Conservation (phyloP, 305 asterid genomes). For the Caryopteris hybrid region DNA sequence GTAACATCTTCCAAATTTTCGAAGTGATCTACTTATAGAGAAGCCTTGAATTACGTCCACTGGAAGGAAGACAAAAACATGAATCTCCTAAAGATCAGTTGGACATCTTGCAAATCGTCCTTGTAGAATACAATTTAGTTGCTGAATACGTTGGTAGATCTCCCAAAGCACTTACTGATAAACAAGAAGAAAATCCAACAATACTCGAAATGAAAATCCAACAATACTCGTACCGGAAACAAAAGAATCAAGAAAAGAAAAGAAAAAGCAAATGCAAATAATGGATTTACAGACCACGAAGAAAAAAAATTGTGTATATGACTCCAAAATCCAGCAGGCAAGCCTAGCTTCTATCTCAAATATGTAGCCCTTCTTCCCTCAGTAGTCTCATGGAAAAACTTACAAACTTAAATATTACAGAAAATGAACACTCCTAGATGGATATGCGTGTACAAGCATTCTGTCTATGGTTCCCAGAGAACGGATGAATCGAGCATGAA, state of each 20-base stretch:
- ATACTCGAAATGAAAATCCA: not conserved
- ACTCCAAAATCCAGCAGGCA: slow-evolving; percentile 6
- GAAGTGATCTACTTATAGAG: too few species aligned
- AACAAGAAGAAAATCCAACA: not conserved
- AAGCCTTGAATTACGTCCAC: too few species aligned
- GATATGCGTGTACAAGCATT: not conserved
- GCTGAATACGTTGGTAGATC: too few species aligned
- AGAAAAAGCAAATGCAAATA: not conserved
- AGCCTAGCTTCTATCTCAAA: not conserved
- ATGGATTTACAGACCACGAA: slow-evolving; percentile 10
- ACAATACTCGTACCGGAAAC: too few species aligned
- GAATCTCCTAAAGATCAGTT: too few species aligned
- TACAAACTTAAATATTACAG: not conserved
- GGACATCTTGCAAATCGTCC: too few species aligned
- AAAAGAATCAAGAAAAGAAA: too few species aligned
- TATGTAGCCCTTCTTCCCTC: not conserved
- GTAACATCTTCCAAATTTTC: too few species aligned
- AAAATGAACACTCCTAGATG: slow-evolving; percentile 9
- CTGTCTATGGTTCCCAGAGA: not conserved
- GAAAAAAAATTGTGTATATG: not conserved
- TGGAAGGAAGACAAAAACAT: too few species aligned
- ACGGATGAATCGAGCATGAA: not conserved
- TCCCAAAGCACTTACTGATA: not conserved
- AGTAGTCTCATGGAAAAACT: not conserved
- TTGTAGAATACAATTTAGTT: too few species aligned